These are phyloP conservation scores for Irpex rosettiformis DNA, from an alignment of 1,284 basidiomycete species.

Conservation along the genomic window DNA sequence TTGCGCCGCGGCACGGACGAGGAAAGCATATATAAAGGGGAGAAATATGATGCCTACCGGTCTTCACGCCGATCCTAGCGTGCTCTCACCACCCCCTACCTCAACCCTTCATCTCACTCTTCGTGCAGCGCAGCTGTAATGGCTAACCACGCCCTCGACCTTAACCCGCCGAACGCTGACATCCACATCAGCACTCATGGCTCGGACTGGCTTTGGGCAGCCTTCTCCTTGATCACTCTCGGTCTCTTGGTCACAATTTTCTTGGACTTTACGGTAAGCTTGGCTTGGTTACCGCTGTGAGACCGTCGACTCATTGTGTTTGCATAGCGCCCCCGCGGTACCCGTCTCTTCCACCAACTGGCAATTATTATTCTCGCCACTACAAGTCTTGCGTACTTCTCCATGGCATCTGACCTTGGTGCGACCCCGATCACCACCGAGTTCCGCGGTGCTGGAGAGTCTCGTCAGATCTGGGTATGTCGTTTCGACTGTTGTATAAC, in stretches of 20 bases:
- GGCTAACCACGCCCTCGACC: conserved; percentile 12
- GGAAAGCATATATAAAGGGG: no score
- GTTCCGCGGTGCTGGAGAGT: conserved; percentile 19
- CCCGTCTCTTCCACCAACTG: conserved; percentile 23
- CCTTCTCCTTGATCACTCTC: conserved; percentile 9
- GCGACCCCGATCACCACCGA: conserved; percentile 18
- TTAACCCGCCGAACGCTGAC: conserved; percentile 11
- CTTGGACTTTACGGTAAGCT: conserved; percentile 10
- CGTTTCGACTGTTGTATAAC: not conserved
- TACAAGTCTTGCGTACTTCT: conserved; percentile 20
- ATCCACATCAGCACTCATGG: conserved; percentile 11
- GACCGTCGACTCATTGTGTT: not conserved
- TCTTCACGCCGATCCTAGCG: no score
- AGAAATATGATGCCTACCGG: no score
- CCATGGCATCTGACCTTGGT: conserved; percentile 24
- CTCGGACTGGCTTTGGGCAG: conserved; percentile 13
- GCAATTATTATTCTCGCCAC: conserved; percentile 21
- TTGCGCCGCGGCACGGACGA: no score
- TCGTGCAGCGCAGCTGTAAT: conserved; percentile 3
- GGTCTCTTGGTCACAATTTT: conserved; percentile 4
- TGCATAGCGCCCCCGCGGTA: conserved; percentile 18
- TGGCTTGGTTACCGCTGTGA: not conserved
- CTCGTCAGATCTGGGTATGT: conserved; percentile 23
- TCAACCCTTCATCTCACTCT: not conserved
- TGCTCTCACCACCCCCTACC: not conserved